Conservation (phyloP, 257 asterid genomes). For the Solanum medicagineum region DNA sequence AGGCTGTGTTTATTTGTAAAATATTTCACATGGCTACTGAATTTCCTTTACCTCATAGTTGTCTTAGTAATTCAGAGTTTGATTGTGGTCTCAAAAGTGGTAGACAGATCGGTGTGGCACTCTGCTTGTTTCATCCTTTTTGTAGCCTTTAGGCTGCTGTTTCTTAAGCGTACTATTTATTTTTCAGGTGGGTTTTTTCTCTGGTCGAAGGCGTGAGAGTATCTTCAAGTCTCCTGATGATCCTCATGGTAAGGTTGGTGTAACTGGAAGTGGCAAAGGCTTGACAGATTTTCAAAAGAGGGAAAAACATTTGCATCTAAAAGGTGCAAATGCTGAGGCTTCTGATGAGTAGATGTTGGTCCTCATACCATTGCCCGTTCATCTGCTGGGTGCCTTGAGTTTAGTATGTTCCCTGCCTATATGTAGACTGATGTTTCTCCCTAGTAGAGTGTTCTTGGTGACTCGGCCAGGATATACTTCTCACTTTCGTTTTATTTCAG, state of each 20-base stretch:
- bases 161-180: background rate
- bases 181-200: slow-evolving; percentile 80
- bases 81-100: background rate
- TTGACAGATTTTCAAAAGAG: slow-evolving; percentile 90
- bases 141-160: background rate
- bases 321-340: slow-evolving; percentile 58
- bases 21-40: background rate
- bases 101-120: background rate
- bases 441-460: background rate
- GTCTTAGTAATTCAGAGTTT: background rate
- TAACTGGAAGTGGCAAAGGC: slow-evolving; percentile 95
- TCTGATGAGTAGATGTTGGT: slow-evolving; percentile 29
- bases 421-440: background rate
- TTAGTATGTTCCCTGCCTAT: background rate
- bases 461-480: background rate
- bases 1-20: background rate
- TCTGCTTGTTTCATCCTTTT: background rate
- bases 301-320: slow-evolving; percentile 91
- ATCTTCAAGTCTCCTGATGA: slow-evolving; percentile 93
- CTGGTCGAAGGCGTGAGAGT: slow-evolving; percentile 93
- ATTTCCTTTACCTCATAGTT: background rate
- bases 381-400: background rate
- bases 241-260: slow-evolving; percentile 92
- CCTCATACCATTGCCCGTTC: background rate
- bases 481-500: background rate